A percentile compares a stretch with the other conserved stretches of the same genome.
Evolutionary conservation across 2,329 filamentous ascomycete genomes (phyloP).

Genomic region (Claviceps sp.): DNA sequence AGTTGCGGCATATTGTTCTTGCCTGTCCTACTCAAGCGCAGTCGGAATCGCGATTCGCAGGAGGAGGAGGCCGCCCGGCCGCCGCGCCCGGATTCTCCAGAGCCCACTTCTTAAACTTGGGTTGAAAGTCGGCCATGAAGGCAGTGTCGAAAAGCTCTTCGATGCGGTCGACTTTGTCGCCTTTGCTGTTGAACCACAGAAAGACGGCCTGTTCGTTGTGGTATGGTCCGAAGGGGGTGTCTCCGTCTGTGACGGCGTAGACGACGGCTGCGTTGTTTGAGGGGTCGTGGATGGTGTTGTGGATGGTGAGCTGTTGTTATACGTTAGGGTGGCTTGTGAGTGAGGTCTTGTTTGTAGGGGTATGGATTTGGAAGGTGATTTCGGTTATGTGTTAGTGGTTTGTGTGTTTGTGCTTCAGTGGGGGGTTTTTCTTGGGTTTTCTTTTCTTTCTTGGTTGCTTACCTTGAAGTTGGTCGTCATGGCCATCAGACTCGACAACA

Average conservation of each 20-base stretch:
- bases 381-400: not conserved
- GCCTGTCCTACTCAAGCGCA: too few species aligned
- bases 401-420: not conserved
- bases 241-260: not conserved
- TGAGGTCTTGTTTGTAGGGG: not conserved
- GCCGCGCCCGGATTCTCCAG: too few species aligned
- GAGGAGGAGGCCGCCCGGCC: too few species aligned
- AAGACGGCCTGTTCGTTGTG: constrained; percentile 6
- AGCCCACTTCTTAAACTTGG: not conserved
- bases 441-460: not conserved
- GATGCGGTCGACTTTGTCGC: not conserved
- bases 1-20: too few species aligned
- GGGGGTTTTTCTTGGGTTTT: not conserved
- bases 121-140: not conserved
- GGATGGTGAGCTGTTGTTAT: not conserved
- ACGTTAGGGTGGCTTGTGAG: not conserved
- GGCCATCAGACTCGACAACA: not conserved
- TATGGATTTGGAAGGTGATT: too few species aligned
- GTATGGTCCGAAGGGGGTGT: constrained; percentile 1
- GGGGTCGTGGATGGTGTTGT: constrained; percentile 1
- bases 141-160: constrained; percentile 4
- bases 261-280: not conserved
- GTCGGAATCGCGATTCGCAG: too few species aligned
- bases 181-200: not conserved
- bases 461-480: not conserved